Conservation (phyloP, 2,329 filamentous ascomycete species). For the Fusarium goolgardi region DNA sequence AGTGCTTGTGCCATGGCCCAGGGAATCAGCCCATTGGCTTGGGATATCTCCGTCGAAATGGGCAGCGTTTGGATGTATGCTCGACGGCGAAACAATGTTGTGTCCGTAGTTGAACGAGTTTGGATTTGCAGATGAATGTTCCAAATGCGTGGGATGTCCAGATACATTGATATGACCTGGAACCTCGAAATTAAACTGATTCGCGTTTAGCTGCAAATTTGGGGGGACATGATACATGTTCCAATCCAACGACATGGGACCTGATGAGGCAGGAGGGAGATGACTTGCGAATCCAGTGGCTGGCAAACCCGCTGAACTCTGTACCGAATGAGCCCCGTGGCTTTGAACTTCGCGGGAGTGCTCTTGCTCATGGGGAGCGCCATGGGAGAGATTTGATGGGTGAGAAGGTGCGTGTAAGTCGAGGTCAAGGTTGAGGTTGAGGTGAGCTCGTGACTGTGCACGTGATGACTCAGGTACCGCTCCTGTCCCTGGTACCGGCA, state of each 20-base stretch:
- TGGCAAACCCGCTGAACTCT: conserved; percentile 27
- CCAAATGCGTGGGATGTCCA: conserved; percentile 35
- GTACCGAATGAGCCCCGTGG: conserved; percentile 30
- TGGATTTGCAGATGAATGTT: conserved; percentile 33
- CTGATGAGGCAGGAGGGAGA: conserved; percentile 25
- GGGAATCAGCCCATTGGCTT: conserved; percentile 41
- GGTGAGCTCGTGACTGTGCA: conserved; percentile 38
- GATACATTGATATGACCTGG: conserved; percentile 36
- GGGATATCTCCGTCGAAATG: conserved; percentile 34
- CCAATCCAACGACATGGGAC: conserved; percentile 43
- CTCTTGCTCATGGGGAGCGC: conserved; percentile 13
- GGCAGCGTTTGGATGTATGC: conserved; percentile 37
- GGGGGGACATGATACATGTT: conserved; percentile 38
- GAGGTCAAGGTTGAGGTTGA: conserved; percentile 36
- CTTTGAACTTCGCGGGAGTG: conserved; percentile 12
- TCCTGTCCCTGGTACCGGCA: conserved; percentile 24
- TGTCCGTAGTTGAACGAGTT: conserved; percentile 36
- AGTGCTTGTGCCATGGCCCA: conserved; percentile 40
- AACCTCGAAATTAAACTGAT: conserved; percentile 43
- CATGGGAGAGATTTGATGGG: conserved; percentile 20
- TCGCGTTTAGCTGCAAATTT: conserved; percentile 30
- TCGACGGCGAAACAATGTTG: conserved; percentile 42
- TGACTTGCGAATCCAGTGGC: conserved; percentile 31
- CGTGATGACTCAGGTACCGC: conserved; percentile 31
- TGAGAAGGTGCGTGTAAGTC: conserved; percentile 40